Percentiles rank a stretch among this genome's conserved stretches.
Evolutionary conservation across 2,329 filamentous ascomycete species (phyloP).

Genomic region (Paramyrothecium sp.): DNA sequence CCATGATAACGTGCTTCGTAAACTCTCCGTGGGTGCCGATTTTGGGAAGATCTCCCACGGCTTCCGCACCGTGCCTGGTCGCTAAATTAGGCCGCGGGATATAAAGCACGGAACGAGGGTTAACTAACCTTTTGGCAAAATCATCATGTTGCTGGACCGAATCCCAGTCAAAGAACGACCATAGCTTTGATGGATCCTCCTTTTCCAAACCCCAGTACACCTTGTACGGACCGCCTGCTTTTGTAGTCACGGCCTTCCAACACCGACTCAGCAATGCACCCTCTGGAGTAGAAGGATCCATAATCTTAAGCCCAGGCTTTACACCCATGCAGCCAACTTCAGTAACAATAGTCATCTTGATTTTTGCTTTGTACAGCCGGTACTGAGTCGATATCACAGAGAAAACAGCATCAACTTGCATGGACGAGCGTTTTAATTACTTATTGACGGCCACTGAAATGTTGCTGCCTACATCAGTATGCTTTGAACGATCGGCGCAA

Average conservation of each 20-base stretch:
- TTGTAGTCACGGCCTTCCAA: conserved; percentile 1
- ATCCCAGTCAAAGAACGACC: conserved; percentile 12
- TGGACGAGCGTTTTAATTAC: too few species aligned
- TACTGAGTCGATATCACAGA: too few species aligned
- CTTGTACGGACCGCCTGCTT: conserved; percentile 3
- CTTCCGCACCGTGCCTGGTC: conserved; percentile 6
- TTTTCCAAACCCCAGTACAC: conserved; percentile 10
- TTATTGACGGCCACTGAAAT: too few species aligned
- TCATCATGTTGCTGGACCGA: conserved; percentile 5
- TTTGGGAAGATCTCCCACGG: conserved; percentile 9
- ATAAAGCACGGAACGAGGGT: too few species aligned
- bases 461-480: too few species aligned
- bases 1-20: conserved; percentile 5
- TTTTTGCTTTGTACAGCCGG: not conserved
- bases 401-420: too few species aligned
- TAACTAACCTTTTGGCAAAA: conserved; percentile 7
- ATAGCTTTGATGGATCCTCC: not conserved
- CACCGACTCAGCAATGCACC: not conserved
- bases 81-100: too few species aligned
- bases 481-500: too few species aligned
- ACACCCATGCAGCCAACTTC: conserved; percentile 9
- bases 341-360: conserved; percentile 4
- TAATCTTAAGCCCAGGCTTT: conserved; percentile 6
- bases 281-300: conserved; percentile 6
- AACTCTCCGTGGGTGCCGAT: conserved; percentile 9